Evolutionary conservation across 768 basidiomycete genomes (phyloP).

Genomic region (Coprinopsis marcescibilis): DNA sequence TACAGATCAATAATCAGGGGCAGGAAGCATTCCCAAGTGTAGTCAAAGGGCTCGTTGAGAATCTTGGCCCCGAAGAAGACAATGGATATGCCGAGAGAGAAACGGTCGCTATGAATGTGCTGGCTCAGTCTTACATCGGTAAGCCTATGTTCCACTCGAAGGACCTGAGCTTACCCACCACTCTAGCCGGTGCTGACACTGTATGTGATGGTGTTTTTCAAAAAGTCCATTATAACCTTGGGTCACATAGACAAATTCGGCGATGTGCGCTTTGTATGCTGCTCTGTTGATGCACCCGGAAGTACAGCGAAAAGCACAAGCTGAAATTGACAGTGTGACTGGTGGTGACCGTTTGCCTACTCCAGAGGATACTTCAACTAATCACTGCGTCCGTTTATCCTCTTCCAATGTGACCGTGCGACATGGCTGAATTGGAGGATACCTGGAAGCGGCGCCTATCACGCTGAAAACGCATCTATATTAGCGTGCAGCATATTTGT

Average conservation of each 20-base stretch:
- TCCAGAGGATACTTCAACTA: constrained; percentile 10
- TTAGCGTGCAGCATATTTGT: too few species aligned
- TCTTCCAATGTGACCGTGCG: too few species aligned
- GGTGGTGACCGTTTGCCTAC: constrained; percentile 13
- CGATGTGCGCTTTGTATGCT: constrained; percentile 2
- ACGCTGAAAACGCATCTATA: too few species aligned
- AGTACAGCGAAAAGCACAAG: constrained; percentile 14
- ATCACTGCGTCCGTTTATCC: too few species aligned
- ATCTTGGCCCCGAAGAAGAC: background rate
- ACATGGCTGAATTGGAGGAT: too few species aligned
- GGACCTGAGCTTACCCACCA: background rate
- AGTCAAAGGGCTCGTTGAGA: constrained; percentile 3
- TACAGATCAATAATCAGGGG: background rate
- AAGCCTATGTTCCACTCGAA: background rate
- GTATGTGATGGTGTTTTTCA: too few species aligned
- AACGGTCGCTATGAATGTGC: background rate
- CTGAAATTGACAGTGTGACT: constrained; percentile 13
- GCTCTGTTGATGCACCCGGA: constrained; percentile 14
- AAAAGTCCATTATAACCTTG: too few species aligned
- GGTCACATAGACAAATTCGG: background rate
- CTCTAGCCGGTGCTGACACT: constrained; percentile 5
- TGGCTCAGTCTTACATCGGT: constrained; percentile 1
- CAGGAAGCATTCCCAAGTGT: background rate
- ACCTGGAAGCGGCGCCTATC: too few species aligned
- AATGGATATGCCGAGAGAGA: background rate